Evolutionary conservation across 75 land plant genomes (phyloP), one percentile per base, ranked within the genome.

Genomic region (Selaginella tamariscina): DNA sequence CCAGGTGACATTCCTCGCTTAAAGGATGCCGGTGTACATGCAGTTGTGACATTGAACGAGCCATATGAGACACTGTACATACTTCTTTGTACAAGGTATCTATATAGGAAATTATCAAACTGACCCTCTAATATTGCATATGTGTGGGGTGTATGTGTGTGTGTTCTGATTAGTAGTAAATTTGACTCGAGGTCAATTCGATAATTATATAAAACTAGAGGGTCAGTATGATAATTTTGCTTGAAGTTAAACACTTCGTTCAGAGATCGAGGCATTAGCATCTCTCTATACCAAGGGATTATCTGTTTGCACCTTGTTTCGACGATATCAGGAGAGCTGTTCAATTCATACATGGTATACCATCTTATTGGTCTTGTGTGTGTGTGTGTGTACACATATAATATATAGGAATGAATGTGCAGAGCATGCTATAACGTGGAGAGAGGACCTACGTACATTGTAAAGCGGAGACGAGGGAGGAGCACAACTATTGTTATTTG

Each of bases 401-500:
- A n/a, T n/a, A n/a, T n/a, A n/a, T n/a, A n/a, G n/a, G n/a, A n/a
- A n/a, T 15, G 15, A 39, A 1, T 63, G 33, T 55, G 66, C 73
- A 91, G 96, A 78, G 56, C 86, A 88, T 76, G 79, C 86, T n/a
- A 66, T 73, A 70, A 5, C 32, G 56, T 60, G 80, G 86, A 13
- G 74, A 69, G 70, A 84, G 80, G 23, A 89, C 97, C 21, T 92
- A 92, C 73, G 95, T 92, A 27, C 97, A 92, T 72, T 92, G 97
- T 67, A 92, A 92, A 74, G 97, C 97, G 39, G 97, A n/a, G 97
- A 5, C 75, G 97, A 29, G 97, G 97, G 8, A 83, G 97, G 13
- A 92, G 97, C 77, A 86, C 97, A 33, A 92, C 97, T 0, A 72
- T 92, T 84, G 97, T 92, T 26, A 71, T 92, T 1, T 92, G 97